Evolutionary conservation across 2,329 filamentous ascomycete species (phyloP).

Genomic region (Monosporascus sp.): DNA sequence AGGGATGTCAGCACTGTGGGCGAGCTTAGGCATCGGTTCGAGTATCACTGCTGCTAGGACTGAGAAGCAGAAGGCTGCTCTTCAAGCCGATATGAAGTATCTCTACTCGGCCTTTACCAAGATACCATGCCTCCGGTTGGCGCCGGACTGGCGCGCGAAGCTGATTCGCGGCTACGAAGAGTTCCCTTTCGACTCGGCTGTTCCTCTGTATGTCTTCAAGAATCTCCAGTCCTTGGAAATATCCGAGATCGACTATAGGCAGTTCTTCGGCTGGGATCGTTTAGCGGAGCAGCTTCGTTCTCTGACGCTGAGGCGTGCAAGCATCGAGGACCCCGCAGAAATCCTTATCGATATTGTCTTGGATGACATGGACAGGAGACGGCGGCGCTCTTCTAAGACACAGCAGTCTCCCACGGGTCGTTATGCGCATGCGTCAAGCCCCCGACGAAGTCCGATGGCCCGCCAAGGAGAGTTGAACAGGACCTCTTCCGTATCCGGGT

Average conservation of each 20-base stretch:
- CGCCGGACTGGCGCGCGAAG: constrained; percentile 87
- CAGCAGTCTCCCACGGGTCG: constrained; percentile 73
- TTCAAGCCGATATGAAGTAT: constrained; percentile 87
- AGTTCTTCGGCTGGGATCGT: constrained; percentile 96
- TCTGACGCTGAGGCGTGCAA: constrained; percentile 79
- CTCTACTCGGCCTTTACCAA: constrained; percentile 98
- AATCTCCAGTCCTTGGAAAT: constrained; percentile 92
- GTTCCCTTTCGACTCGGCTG: constrained; percentile 95
- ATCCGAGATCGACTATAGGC: constrained; percentile 90
- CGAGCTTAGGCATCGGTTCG: constrained; percentile 75
- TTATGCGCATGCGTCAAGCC: constrained; percentile 54
- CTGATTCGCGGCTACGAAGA: constrained; percentile 93
- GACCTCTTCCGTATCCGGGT: constrained; percentile 65
- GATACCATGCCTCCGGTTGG: constrained; percentile 83
- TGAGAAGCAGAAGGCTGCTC: constrained; percentile 81
- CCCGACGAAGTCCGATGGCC: constrained; percentile 56
- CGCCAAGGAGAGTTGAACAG: constrained; percentile 62
- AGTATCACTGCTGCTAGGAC: constrained; percentile 75
- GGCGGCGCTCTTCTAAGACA: constrained; percentile 79
- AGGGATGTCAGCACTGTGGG: constrained; percentile 90
- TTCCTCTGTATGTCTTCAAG: constrained; percentile 95
- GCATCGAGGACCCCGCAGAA: constrained; percentile 84
- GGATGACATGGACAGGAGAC: constrained; percentile 91
- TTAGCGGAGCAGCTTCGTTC: constrained; percentile 88
- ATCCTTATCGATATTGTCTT: constrained; percentile 88